phyloP scores from a whole-genome alignment of 2,329 filamentous ascomycete genomes.

The Curvularia eragrostidis region DNA sequence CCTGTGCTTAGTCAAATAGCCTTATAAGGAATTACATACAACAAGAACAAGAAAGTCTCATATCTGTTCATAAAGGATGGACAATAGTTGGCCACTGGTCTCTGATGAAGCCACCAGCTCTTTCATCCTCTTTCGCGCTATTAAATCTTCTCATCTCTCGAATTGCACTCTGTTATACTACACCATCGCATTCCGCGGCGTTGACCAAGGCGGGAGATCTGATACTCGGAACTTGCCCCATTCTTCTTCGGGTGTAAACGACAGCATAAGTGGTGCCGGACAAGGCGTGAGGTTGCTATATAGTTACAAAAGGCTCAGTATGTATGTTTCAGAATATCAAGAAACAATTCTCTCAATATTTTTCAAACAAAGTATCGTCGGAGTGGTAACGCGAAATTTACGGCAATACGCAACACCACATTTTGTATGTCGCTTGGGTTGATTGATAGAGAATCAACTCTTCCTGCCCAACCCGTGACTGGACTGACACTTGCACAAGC shows the following conservation, averaged over 20 bases:
- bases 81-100: background rate
- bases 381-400: no score
- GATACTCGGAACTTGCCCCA: no score
- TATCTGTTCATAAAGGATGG: background rate
- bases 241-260: background rate
- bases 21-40: background rate
- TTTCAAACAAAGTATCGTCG: no score
- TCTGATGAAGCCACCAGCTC: background rate
- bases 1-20: no score
- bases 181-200: no score
- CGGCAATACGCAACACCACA: background rate
- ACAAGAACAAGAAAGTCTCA: background rate
- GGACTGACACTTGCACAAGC: background rate
- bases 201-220: no score
- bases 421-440: background rate
- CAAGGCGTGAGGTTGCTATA: background rate
- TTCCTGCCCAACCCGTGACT: background rate
- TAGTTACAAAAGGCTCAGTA: background rate
- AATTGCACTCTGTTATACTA: background rate
- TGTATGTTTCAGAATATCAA: no score
- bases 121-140: background rate
- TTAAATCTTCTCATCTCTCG: background rate
- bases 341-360: no score
- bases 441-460: background rate
- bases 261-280: background rate